Evolutionary conservation across 768 basidiomycete species (phyloP).

Genomic region (Melanogaster broomeanus): DNA sequence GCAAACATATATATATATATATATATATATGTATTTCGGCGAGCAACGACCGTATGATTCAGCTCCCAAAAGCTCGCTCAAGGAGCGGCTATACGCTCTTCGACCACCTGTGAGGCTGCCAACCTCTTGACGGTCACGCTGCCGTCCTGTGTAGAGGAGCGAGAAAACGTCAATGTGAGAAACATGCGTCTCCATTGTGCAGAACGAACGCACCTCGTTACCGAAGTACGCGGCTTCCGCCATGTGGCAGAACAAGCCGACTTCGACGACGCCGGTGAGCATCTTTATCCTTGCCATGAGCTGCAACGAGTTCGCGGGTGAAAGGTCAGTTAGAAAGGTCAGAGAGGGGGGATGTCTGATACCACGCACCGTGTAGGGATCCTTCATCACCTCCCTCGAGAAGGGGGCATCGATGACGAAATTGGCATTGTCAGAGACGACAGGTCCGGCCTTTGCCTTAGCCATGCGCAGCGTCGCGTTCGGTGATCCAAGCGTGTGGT

Average conservation of each 20-base stretch:
- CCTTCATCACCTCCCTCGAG: slow-evolving; percentile 60
- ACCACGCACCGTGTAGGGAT: slow-evolving; percentile 58
- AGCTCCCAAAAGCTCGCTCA: too few species aligned
- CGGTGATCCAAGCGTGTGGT: slow-evolving; percentile 59
- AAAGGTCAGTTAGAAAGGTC: not conserved
- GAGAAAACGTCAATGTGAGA: not conserved
- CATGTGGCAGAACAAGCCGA: slow-evolving; percentile 94
- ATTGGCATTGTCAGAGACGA: slow-evolving; percentile 96
- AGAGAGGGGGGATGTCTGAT: not conserved
- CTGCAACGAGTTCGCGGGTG: slow-evolving; percentile 47
- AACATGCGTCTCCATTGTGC: not conserved
- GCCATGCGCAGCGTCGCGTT: slow-evolving; percentile 90
- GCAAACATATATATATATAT: too few species aligned
- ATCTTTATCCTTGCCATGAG: slow-evolving; percentile 83
- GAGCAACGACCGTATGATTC: too few species aligned
- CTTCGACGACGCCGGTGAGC: slow-evolving; percentile 98
- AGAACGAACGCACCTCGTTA: slow-evolving; percentile 55
- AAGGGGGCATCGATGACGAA: slow-evolving; percentile 98
- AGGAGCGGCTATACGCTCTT: slow-evolving; percentile 15
- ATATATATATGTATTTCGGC: too few species aligned
- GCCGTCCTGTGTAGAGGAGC: slow-evolving; percentile 58
- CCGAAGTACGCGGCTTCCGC: slow-evolving; percentile 97
- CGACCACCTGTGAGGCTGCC: slow-evolving; percentile 17
- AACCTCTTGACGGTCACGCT: slow-evolving; percentile 63
- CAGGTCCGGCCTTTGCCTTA: slow-evolving; percentile 89